Conservation (phyloP, 768 basidiomycete species). For the Tylopilus felleus region DNA sequence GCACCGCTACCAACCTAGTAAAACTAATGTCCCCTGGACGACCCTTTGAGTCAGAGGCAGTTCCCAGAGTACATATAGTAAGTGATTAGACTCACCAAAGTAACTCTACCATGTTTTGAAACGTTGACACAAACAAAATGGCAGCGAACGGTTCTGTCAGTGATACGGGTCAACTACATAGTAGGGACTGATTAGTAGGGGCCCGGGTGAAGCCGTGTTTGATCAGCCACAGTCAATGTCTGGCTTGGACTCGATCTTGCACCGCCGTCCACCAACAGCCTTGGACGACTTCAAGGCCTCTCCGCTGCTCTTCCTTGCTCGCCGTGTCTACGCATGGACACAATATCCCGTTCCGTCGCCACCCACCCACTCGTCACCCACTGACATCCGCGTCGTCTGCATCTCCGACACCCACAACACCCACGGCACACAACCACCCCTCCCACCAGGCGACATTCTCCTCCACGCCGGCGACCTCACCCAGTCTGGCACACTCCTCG, state of each 20-base stretch:
- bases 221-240: neutral
- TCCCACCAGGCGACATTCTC: conserved; percentile 40
- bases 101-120: no score
- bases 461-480: conserved; percentile 43
- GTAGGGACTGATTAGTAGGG: no score
- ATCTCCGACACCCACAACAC: conserved; percentile 41
- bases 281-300: conserved; percentile 9
- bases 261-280: neutral
- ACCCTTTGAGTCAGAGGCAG: no score
- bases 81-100: no score
- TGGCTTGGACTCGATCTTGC: neutral
- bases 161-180: no score
- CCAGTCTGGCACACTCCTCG: conserved; percentile 31
- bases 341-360: neutral
- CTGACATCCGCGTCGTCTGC: conserved; percentile 35
- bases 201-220: no score
- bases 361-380: neutral
- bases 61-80: no score
- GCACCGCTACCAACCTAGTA: no score
- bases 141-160: no score
- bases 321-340: conserved; percentile 14
- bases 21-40: no score
- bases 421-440: conserved; percentile 22
- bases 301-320: conserved; percentile 11
- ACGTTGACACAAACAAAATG: no score